phyloP scores from a whole-genome alignment of 75 land plant species.

The Chamaecyparis obtusa region DNA sequence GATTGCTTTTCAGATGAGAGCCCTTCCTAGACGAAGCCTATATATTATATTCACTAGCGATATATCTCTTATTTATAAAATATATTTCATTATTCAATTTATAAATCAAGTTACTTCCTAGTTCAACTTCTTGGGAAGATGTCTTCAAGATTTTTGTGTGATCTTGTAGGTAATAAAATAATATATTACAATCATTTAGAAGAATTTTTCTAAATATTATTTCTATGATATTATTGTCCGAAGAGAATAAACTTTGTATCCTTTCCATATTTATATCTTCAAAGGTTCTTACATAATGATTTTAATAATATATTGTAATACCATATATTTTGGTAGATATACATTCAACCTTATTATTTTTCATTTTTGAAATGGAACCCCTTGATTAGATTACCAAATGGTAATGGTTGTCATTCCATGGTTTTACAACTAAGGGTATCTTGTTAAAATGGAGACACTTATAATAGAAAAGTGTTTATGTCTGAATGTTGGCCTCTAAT shows the following conservation, averaged over 20 bases:
- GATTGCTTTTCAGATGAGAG: not conserved
- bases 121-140: conserved; percentile 7
- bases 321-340: not conserved
- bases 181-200: too few species aligned
- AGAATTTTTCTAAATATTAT: not conserved
- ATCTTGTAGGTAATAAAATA: too few species aligned
- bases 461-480: too few species aligned
- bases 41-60: not conserved
- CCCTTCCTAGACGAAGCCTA: not conserved
- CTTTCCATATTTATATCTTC: not conserved
- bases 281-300: not conserved
- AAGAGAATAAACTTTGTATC: not conserved
- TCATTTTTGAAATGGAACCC: too few species aligned
- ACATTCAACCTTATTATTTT: conserved; percentile 26
- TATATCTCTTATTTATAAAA: conserved; percentile 6
- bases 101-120: conserved; percentile 6
- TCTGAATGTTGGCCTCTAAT: too few species aligned
- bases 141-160: too few species aligned
- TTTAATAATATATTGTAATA: not conserved
- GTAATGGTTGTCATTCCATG: too few species aligned
- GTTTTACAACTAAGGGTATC: too few species aligned
- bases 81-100: conserved; percentile 22
- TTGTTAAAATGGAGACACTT: too few species aligned
- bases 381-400: too few species aligned
- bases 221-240: not conserved